These are phyloP conservation scores for Fraxinus cuspidata DNA, from an alignment of 257 asterid species.

Conservation along the genomic window DNA sequence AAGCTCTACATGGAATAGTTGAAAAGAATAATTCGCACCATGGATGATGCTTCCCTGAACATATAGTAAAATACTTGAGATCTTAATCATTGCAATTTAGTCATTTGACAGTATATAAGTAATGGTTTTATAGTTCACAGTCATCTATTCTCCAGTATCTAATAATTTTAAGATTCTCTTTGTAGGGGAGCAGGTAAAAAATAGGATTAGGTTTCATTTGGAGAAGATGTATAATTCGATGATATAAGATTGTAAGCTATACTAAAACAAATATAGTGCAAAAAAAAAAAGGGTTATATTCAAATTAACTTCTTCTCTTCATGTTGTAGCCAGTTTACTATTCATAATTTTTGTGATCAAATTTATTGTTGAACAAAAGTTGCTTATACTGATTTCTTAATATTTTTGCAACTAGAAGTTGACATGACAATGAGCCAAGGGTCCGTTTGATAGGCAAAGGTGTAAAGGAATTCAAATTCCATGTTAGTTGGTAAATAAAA, in stretches of 20 bases:
- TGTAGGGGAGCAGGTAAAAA: not conserved
- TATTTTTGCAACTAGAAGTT: conserved; percentile 16
- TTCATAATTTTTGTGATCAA: conserved; percentile 14
- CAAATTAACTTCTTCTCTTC: not conserved
- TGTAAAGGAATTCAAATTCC: too few species aligned
- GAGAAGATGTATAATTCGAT: not conserved
- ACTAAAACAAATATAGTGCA: not conserved
- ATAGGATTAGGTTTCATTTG: not conserved
- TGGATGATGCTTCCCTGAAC: not conserved
- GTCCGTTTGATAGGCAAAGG: too few species aligned
- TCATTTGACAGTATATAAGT: not conserved
- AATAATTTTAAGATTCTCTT: conserved; percentile 7
- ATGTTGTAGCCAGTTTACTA: not conserved
- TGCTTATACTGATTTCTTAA: conserved; percentile 7
- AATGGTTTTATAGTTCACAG: not conserved
- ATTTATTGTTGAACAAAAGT: conserved; percentile 10
- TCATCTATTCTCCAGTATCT: not conserved
- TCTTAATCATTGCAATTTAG: not conserved
- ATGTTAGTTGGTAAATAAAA: too few species aligned
- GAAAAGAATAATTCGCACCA: not conserved
- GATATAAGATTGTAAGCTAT: not conserved
- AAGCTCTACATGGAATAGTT: not conserved
- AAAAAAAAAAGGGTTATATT: not conserved
- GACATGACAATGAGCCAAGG: conserved; percentile 9
- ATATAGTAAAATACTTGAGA: not conserved